Evolutionary conservation across 441 rosid species (phyloP), one percentile per base, ranked within the genome.

Genomic region (Populus hybrid): DNA sequence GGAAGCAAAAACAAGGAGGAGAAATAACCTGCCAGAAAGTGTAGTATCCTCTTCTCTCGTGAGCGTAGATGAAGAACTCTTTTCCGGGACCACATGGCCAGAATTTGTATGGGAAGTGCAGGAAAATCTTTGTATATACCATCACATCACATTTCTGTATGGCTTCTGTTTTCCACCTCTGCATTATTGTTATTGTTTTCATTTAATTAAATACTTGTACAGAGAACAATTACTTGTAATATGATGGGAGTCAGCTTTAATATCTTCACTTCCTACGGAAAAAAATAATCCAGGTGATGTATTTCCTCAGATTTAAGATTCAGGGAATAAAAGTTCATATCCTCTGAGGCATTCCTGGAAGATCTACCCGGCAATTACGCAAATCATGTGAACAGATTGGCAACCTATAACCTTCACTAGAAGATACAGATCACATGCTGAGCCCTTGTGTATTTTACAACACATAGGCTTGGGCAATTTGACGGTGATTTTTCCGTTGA

Each of bases 21-120:
- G 34, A 73, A 88, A 87, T 38, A 81, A 95, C 99, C 99, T 96
- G 99, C 99, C 99, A 96, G 85, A 96, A 96, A 10, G 99, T 96
- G 87, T 88, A 96, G 83, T 94, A 96, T 68, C 98, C 99, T 82
- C 98, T 90, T 50, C 93, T 89, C 81, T 94, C 98, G 82, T 93
- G 99, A 61, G 99, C 99, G 74, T 94, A 96, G 75, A 96, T 94
- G 86, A 96, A 96, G 80, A 96, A 96, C 89, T 94, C 99, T 72
- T 91, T 93, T 61, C 84, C 97, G 67, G 97, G 89, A 72, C 93
- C 91, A 79, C 92, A 88, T 7, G 99, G 92, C 98, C 98, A 95
- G 78, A 96, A 94, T 81, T 86, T 93, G 11, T 65, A 78, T n/a
- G 99, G 96, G 79, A 96, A 96, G 88, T 90, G 92, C 30, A 96